Evolutionary conservation across 495 filamentous ascomycete species (phyloP).

Genomic region (Xylaria bambusicola): DNA sequence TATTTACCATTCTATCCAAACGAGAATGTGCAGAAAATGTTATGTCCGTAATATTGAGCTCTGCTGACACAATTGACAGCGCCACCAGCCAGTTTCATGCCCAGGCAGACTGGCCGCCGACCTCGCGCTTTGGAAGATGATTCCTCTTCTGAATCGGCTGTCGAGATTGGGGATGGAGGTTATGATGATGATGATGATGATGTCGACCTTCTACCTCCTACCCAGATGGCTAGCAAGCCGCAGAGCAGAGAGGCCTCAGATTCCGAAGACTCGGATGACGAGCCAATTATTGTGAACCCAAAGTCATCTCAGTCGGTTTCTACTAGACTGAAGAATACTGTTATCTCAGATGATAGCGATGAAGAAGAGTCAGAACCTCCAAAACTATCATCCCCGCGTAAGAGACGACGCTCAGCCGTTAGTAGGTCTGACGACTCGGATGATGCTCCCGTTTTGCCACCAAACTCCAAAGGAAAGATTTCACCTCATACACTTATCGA

Average conservation of each 20-base stretch:
- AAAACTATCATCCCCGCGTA: slow-evolving; percentile 16
- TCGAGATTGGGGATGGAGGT: slow-evolving; percentile 21
- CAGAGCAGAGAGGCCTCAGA: not conserved
- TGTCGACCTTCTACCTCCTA: slow-evolving; percentile 14
- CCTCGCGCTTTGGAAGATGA: slow-evolving; percentile 5
- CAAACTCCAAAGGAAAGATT: slow-evolving; percentile 12
- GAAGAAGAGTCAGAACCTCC: slow-evolving; percentile 10
- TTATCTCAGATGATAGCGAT: slow-evolving; percentile 19
- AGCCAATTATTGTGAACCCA: not conserved
- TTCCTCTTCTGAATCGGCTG: slow-evolving; percentile 22
- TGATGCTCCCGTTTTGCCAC: slow-evolving; percentile 25
- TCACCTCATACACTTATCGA: slow-evolving; percentile 10
- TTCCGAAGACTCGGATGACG: not conserved
- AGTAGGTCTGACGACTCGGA: slow-evolving; percentile 22
- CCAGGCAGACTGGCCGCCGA: slow-evolving; percentile 5
- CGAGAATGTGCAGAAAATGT: not conserved
- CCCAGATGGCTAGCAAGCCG: not conserved
- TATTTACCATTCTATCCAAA: not conserved
- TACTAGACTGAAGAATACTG: slow-evolving; percentile 21
- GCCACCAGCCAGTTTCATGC: slow-evolving; percentile 25
- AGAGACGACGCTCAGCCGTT: slow-evolving; percentile 18
- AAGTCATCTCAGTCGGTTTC: slow-evolving; percentile 32
- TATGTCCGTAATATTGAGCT: not conserved
- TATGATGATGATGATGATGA: slow-evolving; percentile 21
- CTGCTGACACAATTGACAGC: slow-evolving; percentile 9